phyloP scores from a whole-genome alignment of 208 protist species.

The Acanthamoeba culbertsoni region DNA sequence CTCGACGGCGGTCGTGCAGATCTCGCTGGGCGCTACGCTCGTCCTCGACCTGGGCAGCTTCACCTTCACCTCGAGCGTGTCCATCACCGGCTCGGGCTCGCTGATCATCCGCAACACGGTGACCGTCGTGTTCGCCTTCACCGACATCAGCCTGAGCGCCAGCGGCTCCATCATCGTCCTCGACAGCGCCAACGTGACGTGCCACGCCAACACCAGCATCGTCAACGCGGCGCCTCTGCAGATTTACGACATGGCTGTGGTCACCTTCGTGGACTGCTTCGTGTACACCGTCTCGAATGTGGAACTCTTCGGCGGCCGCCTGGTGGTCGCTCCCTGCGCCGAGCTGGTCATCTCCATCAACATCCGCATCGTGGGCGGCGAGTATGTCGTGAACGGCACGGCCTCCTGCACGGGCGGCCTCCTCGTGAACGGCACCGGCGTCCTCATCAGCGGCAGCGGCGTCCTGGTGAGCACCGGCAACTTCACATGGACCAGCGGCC shows the following conservation, averaged over 20 bases:
- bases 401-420: background rate
- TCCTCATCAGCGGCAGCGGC: background rate
- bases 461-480: background rate
- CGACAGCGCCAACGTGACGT: constrained; percentile 35
- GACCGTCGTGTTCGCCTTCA: background rate
- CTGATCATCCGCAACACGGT: background rate
- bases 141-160: background rate
- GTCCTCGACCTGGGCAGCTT: constrained; percentile 16
- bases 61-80: background rate
- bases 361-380: background rate
- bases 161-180: background rate
- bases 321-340: background rate
- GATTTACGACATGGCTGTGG: background rate
- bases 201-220: background rate
- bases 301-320: background rate
- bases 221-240: background rate
- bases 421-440: background rate
- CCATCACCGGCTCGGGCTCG: background rate
- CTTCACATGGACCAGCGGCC: background rate
- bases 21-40: background rate
- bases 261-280: background rate
- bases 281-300: background rate
- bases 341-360: background rate
- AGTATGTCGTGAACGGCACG: background rate
- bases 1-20: background rate